A percentile compares a stretch with the other conserved stretches of the same genome.
These are phyloP conservation scores for Mycena rosella DNA, from an alignment of 768 basidiomycete species.

Conservation along the genomic window DNA sequence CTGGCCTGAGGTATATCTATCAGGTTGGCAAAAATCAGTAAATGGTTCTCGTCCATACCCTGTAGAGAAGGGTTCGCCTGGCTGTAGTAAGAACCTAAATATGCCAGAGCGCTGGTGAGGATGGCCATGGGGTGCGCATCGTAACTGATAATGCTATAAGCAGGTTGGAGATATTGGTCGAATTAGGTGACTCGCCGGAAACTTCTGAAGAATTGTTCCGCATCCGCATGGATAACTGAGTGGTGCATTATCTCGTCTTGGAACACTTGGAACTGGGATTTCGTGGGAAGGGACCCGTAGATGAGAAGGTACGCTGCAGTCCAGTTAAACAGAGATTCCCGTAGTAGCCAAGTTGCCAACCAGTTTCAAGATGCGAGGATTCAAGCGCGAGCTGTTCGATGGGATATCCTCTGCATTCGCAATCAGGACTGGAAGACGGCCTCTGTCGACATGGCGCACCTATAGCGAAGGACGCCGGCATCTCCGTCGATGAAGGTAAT, in stretches of 20 bases:
- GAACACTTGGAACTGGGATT: slow-evolving; percentile 71
- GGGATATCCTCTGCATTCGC: slow-evolving; percentile 79
- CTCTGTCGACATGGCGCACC: slow-evolving; percentile 52
- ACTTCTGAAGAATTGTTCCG: slow-evolving; percentile 76
- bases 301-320: slow-evolving; percentile 82
- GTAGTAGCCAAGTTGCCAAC: slow-evolving; percentile 40
- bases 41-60: slow-evolving; percentile 56
- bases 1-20: slow-evolving; percentile 65
- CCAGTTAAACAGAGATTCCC: slow-evolving; percentile 5
- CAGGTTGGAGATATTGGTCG: neutral
- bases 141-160: slow-evolving; percentile 61
- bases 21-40: neutral
- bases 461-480: slow-evolving; percentile 83
- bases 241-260: slow-evolving; percentile 86
- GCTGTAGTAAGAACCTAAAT: slow-evolving; percentile 88
- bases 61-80: slow-evolving; percentile 92
- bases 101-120: slow-evolving; percentile 87
- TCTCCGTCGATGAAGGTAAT: slow-evolving; percentile 96
- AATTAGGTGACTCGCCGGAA: slow-evolving; percentile 60
- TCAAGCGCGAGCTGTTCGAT: slow-evolving; percentile 90
- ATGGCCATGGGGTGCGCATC: slow-evolving; percentile 96
- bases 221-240: slow-evolving; percentile 73
- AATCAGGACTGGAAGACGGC: neutral
- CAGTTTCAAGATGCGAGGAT: slow-evolving; percentile 83
- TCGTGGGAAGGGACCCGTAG: slow-evolving; percentile 84